Evolutionary conservation across 2,329 filamentous ascomycete genomes (phyloP), one percentile per base, ranked within the genome.

Genomic region (Periconia macrospinosa): DNA sequence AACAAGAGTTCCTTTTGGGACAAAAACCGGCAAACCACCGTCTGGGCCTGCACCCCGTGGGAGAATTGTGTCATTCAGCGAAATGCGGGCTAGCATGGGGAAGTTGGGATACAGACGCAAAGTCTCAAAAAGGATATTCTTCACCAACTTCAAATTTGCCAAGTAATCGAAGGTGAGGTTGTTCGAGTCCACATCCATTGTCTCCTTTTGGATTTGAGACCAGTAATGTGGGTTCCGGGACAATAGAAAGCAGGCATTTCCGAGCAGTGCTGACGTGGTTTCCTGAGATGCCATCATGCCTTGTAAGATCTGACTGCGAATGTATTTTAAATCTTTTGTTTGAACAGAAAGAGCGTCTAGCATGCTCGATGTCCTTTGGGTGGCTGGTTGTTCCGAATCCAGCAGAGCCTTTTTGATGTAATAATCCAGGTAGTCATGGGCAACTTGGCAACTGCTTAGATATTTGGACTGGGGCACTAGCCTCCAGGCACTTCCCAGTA

Each of bases 31-130:
- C 7, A 37, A 18, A 11, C 53, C 30, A 13, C 52, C 41, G 3
- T 51, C n/a, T 8, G 50, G 35, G 11, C 61, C 62, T 14, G 57
- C 62, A 11, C 62, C 61, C 13, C 40, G 20, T 14, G 62, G 62
- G 2, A 66, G 49, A 1, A 35, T 42, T 2, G 61, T 64, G 45
- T 63, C 57, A 11, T 42, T 35, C 8, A 59, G 47, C 2, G 54
- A 52, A 15, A 23, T 17, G 15, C 61, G 59, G 11, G n/a, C 42
- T 9, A 58, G 35, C n/a, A 53, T 15, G 2, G 61, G 50, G 37
- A 66, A 61, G 13, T 60, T 41, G 1, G 62, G 62, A 37, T 54
- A 56, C 1, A 62, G 41, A 8, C 62, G 59, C 1, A 66, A 47
- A 47, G 27, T 33, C 44, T 56, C 52, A 2, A 18, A 33, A 2